Base-by-base conservation (phyloP, 73 alveolate species). In the Paraurostyla sp. region DNA sequence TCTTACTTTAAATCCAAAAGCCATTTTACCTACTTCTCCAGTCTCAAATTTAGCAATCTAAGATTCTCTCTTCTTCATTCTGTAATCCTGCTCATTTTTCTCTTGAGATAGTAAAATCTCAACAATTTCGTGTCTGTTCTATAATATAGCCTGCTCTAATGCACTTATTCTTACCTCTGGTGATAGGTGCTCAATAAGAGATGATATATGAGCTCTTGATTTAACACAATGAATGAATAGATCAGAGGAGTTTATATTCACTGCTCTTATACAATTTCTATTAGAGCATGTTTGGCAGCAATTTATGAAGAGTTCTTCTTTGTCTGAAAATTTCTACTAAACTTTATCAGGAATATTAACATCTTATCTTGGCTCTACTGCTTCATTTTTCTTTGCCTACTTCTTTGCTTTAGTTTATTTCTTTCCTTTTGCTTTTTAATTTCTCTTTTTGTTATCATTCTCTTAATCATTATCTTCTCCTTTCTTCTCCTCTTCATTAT, bases 1-100 rank as follows among this genome's bases (percentile, higher is more conserved):
- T 94, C 99, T 94, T 9, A 97, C 96, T 71, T 87, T 84, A 35
- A 82, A 94, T 0, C 99, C 99, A 76, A 96, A 96, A 54, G 99
- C 98, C 90, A 71, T 91, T 45, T 90, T 81, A 35, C 96, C 91
- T 32, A 95, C 97, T 62, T 88, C 95, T 40, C 99, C 99, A 32
- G 99, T 96, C 45, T 97, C 94, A 58, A 96, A 95, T 75, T 94
- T 93, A 54, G 87, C 81, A 33, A 98, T 80, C 54, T 54, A 27
- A 0, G 40, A 45, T 4, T 29, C 75, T 23, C 73, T 50, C 76
- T 80, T 78, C 30, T 60, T 49, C 57, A 80, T 38, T 63, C 94
- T 41, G 32, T 60, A 76, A 20, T 80, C 94, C 23, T 63, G 76
- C 48, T 58, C 76, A 0, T 41, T 35, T 25, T 42, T 68, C 35